Base-by-base conservation (phyloP, 768 basidiomycete genomes). In the Kwoniella bestiolae region DNA sequence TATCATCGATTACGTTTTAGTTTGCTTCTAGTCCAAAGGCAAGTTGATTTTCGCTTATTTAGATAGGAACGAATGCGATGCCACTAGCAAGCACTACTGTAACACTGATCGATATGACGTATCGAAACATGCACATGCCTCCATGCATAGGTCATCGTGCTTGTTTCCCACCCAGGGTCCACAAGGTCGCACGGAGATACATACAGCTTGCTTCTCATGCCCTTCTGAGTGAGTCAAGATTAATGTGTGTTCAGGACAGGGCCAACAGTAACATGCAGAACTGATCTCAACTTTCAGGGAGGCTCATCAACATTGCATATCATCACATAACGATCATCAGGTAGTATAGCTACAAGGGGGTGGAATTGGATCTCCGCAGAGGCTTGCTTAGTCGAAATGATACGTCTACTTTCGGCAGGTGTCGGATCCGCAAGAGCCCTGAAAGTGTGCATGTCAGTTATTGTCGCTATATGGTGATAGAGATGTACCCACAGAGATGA, bases 401-500 rank as follows among this genome's bases (percentile, higher is more conserved):
- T n/a, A n/a, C n/a, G n/a, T n/a, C n/a, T n/a, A n/a, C n/a, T n/a
- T 21, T n/a, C 34, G 34, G 31, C 52, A 55, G 32, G 21, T 55
- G n/a, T 55, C 34, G 29, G n/a, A 4, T 16, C 23, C 52, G 23
- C 52, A 55, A 26, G 52, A 55, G 18, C 52, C 52, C 52, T 55
- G 12, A n/a, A 5, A 21, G 8, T 6, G 52, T n/a, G 34, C 16
- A 51, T 28, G 29, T 28, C 6, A 51, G n/a, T 29, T n/a, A 51
- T 8, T 25, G n/a, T 52, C 2, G 14, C 25, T 52, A 28, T 8
- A 23, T 31, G 16, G 25, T 12, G 6, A 32, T 18, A 23, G 38
- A 5, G 18, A 21, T n/a, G 21, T 23, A 47, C 57, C 47, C 32
- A 60, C 58, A n/a, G 18, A n/a, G 31, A 60, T 60, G 46, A 60